These are phyloP conservation scores for Pichia terricola DNA, from an alignment of 1,139 yeast species.

Conservation along the genomic window DNA sequence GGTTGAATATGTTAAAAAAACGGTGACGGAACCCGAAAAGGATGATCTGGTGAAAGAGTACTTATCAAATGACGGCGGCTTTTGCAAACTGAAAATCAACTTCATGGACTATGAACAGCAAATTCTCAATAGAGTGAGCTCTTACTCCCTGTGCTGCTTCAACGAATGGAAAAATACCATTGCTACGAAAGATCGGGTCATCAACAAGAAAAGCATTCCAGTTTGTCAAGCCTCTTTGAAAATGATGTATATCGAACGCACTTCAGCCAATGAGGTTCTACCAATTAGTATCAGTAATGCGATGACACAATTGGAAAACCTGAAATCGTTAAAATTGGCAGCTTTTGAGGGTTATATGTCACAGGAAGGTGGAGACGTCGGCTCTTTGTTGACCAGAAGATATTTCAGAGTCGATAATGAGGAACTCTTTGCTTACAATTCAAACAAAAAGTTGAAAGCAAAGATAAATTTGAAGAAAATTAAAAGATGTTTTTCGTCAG, in stretches of 20 bases:
- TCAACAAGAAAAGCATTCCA: slow-evolving; percentile 43
- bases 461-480: slow-evolving; percentile 58
- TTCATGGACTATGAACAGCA: slow-evolving; percentile 50
- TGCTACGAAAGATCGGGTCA: slow-evolving; percentile 25
- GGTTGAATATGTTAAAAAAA: slow-evolving; percentile 33
- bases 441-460: slow-evolving; percentile 53
- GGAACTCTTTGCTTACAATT: slow-evolving; percentile 57
- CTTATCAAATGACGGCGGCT: slow-evolving; percentile 80
- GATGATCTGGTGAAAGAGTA: slow-evolving; percentile 47
- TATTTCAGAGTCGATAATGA: slow-evolving; percentile 53
- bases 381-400: slow-evolving; percentile 47
- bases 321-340: slow-evolving; percentile 36
- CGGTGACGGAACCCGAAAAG: slow-evolving; percentile 39
- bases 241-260: slow-evolving; percentile 63
- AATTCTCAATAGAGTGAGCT: slow-evolving; percentile 43
- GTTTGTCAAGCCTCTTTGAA: slow-evolving; percentile 63
- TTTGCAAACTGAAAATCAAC: slow-evolving; percentile 64
- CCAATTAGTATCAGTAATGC: slow-evolving; percentile 62
- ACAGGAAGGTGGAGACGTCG: slow-evolving; percentile 75
- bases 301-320: slow-evolving; percentile 40
- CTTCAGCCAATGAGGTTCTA: slow-evolving; percentile 44
- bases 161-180: slow-evolving; percentile 66
- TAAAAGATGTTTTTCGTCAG: slow-evolving; percentile 27
- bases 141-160: slow-evolving; percentile 51
- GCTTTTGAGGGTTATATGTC: slow-evolving; percentile 65